Conservation (phyloP, 441 rosid genomes). For the Arabidopsis lyrata region DNA sequence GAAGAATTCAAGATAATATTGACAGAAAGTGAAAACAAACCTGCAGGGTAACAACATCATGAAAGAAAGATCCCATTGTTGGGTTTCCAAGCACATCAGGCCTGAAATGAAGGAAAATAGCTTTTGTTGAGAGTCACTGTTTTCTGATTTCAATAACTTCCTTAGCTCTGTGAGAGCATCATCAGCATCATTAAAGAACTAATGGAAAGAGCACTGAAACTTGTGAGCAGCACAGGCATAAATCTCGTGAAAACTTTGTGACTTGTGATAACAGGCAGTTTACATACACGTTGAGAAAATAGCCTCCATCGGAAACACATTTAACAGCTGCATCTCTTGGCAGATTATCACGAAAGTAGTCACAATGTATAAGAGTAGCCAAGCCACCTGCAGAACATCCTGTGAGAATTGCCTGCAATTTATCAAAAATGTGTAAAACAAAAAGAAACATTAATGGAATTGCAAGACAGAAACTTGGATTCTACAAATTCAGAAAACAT, state of each 20-base stretch:
- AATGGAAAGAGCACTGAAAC: not conserved
- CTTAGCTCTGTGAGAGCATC: no score
- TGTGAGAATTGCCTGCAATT: slow-evolving; percentile 76
- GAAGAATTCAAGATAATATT: slow-evolving; percentile 19
- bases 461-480: not conserved
- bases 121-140: no score
- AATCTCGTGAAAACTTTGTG: not conserved
- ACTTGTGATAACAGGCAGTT: not conserved
- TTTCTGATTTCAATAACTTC: no score
- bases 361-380: slow-evolving; percentile 88
- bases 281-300: slow-evolving; percentile 83
- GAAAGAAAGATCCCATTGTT: slow-evolving; percentile 74
- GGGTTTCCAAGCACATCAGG: slow-evolving; percentile 67
- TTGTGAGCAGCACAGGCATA: not conserved
- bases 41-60: slow-evolving; percentile 74
- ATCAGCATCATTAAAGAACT: no score
- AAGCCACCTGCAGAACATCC: slow-evolving; percentile 98
- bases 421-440: not conserved
- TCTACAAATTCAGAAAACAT: not conserved
- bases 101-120: slow-evolving; percentile 57
- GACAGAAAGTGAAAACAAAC: slow-evolving; percentile 46
- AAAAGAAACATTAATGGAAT: not conserved
- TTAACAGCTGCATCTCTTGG: slow-evolving; percentile 72
- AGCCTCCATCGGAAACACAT: slow-evolving; percentile 92
- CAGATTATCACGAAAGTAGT: slow-evolving; percentile 65